Evolutionary conservation across 2,329 filamentous ascomycete species (phyloP), one percentile per base, ranked within the genome.

Genomic region (Shiraia sp.): DNA sequence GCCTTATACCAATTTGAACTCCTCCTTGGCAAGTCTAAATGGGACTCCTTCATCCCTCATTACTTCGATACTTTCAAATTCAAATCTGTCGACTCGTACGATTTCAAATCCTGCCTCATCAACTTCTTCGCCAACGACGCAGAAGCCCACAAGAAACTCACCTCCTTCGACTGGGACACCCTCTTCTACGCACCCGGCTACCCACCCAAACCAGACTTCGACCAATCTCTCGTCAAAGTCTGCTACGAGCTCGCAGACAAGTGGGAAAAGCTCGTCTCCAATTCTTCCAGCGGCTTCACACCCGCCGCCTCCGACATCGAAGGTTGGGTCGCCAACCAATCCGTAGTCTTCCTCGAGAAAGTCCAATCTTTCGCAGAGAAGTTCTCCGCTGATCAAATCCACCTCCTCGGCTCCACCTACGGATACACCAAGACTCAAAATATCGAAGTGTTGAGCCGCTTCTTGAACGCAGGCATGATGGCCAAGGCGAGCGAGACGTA

Each of bases 11-110:
- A 91, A 59, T 83, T 99, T 10, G 93, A 99, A 61, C 86, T 86
- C 32, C 75, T 96, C 1, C 79, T 97, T 3, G 88, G 90, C 25
- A 86, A 88, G 47, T 79, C 86, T n/a, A 87, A 87, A 66, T 99
- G 93, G 74, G 89, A 97, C 76, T 87, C 84, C 57, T 99, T 97
- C 71, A 96, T 97, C 62, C 90, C 91, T 12, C 85, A 96, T 72
- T 96, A 97, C 75, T 97, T 97, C 68, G 83, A 79, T 22, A 88
- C 81, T 27, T 97, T 87, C 81, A 84, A 87, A 42, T 81, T 82
- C 63, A 92, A 90, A 70, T 96, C 90, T 2, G 79, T 99, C 6
- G 90, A 96, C 71, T 95, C 89, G 2, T 95, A 88, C 59, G 89
- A 97, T 62, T 99, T 99, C 80, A 95, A 92, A 68, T 77, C 86